phyloP scores from a whole-genome alignment of 2,329 filamentous ascomycete genomes.

The Aspergillus oerlinghausenensis region DNA sequence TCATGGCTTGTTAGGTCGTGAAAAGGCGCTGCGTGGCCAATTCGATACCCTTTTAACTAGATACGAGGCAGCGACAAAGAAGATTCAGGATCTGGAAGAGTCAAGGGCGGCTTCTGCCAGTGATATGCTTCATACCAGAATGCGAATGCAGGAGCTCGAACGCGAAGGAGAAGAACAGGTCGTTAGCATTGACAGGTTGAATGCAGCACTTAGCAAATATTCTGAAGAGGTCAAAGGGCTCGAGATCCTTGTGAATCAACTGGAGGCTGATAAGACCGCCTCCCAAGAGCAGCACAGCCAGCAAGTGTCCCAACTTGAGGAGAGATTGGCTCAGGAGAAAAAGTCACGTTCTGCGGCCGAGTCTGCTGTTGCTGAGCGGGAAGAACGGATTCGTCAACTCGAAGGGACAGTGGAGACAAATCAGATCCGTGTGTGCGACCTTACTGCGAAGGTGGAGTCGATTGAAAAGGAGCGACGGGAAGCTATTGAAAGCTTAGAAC shows the following conservation, averaged over 20 bases:
- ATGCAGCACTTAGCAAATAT: constrained; percentile 41
- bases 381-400: constrained; percentile 34
- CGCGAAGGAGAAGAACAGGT: constrained; percentile 37
- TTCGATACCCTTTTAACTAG: constrained; percentile 40
- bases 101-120: constrained; percentile 39
- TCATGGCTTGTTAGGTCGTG: constrained; percentile 32
- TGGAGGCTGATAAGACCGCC: constrained; percentile 37
- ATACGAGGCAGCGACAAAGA: constrained; percentile 34
- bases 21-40: constrained; percentile 40
- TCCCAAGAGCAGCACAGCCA: constrained; percentile 24
- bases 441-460: constrained; percentile 30
- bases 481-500: constrained; percentile 20
- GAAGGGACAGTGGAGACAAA: constrained; percentile 33
- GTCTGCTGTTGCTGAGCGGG: constrained; percentile 28
- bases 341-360: constrained; percentile 32
- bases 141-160: constrained; percentile 41
- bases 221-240: constrained; percentile 40
- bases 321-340: constrained; percentile 30
- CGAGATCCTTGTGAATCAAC: constrained; percentile 37
- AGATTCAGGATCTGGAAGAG: constrained; percentile 36
- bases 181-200: constrained; percentile 39
- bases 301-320: constrained; percentile 31
- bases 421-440: constrained; percentile 29
- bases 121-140: constrained; percentile 43
- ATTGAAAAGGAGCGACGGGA: constrained; percentile 29